phyloP scores from a whole-genome alignment of 139 green algal species.

The Picochlorum sp. region DNA sequence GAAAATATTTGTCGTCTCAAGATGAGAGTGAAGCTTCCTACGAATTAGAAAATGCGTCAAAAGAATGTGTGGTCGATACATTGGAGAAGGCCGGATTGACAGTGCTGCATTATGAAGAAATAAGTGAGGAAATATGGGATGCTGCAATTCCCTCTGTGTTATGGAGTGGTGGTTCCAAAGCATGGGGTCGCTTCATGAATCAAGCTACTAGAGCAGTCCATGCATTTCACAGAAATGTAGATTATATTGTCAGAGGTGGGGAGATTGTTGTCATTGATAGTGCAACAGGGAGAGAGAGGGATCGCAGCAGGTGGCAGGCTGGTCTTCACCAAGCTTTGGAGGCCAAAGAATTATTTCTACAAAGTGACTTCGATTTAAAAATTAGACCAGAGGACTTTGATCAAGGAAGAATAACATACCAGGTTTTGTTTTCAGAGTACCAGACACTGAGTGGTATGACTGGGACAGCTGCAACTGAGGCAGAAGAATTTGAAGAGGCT shows the following conservation, averaged over 20 bases:
- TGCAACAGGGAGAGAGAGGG: constrained; percentile 36
- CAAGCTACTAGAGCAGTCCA: constrained; percentile 43
- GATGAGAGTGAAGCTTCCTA: neutral
- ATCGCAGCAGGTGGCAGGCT: constrained; percentile 42
- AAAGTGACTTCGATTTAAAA: constrained; percentile 29
- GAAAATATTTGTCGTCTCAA: neutral
- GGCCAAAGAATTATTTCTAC: constrained; percentile 39
- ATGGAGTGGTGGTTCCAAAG: constrained; percentile 13
- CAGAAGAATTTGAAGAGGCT: constrained; percentile 43
- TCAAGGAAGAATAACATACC: constrained; percentile 49
- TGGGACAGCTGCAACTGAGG: constrained; percentile 37
- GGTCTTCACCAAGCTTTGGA: constrained; percentile 70
- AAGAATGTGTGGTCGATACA: neutral
- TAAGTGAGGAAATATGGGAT: neutral
- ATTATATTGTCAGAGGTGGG: constrained; percentile 57
- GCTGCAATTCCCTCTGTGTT: constrained; percentile 1
- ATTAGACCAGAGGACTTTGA: constrained; percentile 25
- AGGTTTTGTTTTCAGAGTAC: constrained; percentile 62
- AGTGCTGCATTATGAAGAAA: neutral
- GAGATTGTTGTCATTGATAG: constrained; percentile 56
- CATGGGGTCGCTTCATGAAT: constrained; percentile 46
- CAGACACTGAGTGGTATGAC: constrained; percentile 66
- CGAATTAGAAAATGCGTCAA: too few relatives aligned
- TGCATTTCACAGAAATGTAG: constrained; percentile 34
- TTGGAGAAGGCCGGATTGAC: neutral